Base-by-base conservation (phyloP, 73 alveolate genomes). In the Paramecium tetraurelia region DNA sequence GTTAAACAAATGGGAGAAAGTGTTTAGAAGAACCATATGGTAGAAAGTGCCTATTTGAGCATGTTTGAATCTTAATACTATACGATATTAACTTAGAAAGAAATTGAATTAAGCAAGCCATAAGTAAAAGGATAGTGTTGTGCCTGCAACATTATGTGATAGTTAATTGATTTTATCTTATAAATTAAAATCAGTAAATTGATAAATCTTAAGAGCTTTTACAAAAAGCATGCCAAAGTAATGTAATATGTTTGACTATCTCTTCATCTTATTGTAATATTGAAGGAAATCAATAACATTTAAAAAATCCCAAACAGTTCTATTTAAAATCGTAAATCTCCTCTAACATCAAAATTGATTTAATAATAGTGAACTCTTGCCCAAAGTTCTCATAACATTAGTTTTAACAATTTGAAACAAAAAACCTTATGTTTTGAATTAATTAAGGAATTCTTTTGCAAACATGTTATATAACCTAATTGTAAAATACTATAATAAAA, bases 91-190 rank as follows among this genome's bases (percentile, higher is more conserved):
- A 63, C 84, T 11, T 63, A 63, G 29, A 63, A 63, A 24, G 84
- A 63, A 12, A 63, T 63, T 22, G 84, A 63, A 27, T 63, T 63
- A 12, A 63, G 84, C n/a, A 63, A n/a, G 12, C 84, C 84, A 1
- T 27, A 27, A 31, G 84, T 33, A 63, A 63, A 63, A 63, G 84
- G 50, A 5, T 63, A 63, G n/a, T 63, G 84, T 33, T 63, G 84
- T 27, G 41, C 84, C 12, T 63, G 84, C 84, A 63, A 33, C 46
- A 63, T 63, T 27, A 63, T 63, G 84, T 63, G 84, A 63, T 63
- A 63, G 31, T 63, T 63, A 63, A 63, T 63, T 3, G 53, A 31
- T 63, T 63, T 7, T 63, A 31, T 27, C 27, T 22, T 53, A 12
- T 48, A 48, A 53, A 53, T 53, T 53, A 4, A 53, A 53, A 53